A percentile compares a stretch with the other conserved stretches of the same genome.
phyloP scores from a whole-genome alignment of 2,329 filamentous ascomycete species.

The Cladosporium sp. region DNA sequence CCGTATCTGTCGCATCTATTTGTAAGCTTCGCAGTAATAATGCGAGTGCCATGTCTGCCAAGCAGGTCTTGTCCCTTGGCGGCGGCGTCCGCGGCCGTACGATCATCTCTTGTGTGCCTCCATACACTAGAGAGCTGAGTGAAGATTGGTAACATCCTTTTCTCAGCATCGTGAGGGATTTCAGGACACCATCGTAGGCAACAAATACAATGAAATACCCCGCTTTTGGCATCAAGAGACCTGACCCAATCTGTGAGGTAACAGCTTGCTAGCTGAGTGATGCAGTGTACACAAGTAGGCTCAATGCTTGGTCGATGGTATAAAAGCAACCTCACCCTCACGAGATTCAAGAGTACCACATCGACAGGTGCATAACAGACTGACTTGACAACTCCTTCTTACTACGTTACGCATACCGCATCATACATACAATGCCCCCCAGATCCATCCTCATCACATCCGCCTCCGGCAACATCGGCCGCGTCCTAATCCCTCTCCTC shows the following conservation, averaged over 20 bases:
- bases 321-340: too few relatives aligned
- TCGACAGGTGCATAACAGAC: too few relatives aligned
- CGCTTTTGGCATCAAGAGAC: not conserved
- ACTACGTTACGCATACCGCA: too few relatives aligned
- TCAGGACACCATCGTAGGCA: too few relatives aligned
- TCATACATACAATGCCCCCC: slow-evolving; percentile 1
- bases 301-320: too few relatives aligned
- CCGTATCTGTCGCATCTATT: too few relatives aligned
- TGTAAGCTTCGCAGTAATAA: too few relatives aligned
- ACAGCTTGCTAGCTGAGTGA: not conserved
- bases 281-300: not conserved
- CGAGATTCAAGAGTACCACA: too few relatives aligned
- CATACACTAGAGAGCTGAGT: not conserved
- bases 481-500: slow-evolving; percentile 8
- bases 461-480: slow-evolving; percentile 12
- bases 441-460: slow-evolving; percentile 11
- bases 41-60: not conserved
- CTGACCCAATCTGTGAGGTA: not conserved
- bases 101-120: too few relatives aligned
- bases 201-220: too few relatives aligned
- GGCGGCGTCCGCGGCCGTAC: not conserved
- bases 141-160: not conserved
- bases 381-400: too few relatives aligned
- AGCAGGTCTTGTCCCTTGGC: not conserved
- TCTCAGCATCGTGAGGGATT: not conserved